phyloP scores from a whole-genome alignment of 179 eudicot species.

The Heliamphora pulchella region DNA sequence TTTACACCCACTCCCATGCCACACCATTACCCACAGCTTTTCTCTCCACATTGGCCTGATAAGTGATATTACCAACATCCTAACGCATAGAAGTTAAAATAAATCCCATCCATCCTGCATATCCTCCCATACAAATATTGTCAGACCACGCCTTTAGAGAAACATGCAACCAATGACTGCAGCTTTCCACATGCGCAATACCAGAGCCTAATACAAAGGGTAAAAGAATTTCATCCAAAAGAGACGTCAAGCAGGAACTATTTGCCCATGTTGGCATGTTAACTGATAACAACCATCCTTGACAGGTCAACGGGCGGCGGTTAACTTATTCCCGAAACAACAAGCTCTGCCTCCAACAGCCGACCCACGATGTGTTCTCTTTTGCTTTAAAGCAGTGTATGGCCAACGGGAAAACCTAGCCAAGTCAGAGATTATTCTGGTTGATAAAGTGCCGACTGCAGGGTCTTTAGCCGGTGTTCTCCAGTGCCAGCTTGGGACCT shows the following conservation, averaged over 20 bases:
- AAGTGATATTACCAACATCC: not conserved
- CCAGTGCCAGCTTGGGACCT: no score
- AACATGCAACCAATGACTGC: not conserved
- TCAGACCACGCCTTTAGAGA: not conserved
- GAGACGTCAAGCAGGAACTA: not conserved
- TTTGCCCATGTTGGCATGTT: not conserved
- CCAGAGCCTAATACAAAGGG: not conserved
- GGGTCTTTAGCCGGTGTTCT: no score
- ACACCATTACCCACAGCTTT: not conserved
- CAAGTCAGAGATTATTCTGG: no score
- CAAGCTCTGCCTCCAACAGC: no score
- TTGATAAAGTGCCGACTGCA: no score
- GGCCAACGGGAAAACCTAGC: no score
- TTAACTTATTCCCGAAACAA: no score
- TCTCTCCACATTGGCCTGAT: not conserved
- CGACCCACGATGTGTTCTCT: no score
- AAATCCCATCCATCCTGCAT: constrained; percentile 1
- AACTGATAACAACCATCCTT: not conserved
- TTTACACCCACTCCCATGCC: not conserved
- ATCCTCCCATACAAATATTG: not conserved
- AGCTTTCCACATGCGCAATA: not conserved
- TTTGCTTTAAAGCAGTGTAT: no score
- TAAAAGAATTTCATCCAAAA: constrained; percentile 12
- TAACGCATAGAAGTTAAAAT: not conserved
- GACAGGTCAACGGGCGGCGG: not conserved